Conservation (phyloP, 148 eudicot species). For the Rhododendron ovatum region DNA sequence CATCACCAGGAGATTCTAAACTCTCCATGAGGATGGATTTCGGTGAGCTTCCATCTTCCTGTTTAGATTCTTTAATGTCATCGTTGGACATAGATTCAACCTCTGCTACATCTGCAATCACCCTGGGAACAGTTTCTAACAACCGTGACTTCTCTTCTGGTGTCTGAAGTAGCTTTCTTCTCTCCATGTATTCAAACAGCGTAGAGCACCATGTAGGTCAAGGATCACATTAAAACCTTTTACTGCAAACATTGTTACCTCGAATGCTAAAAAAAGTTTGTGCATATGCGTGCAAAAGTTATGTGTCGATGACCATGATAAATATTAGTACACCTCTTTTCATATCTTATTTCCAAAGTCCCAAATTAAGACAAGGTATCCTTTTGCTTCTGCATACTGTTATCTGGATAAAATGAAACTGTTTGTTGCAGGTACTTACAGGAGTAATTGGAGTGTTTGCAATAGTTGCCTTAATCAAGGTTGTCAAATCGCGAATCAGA, state of each 20-base stretch:
- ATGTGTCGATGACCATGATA: background rate
- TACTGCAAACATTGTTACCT: background rate
- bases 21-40: slow-evolving; percentile 3
- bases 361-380: background rate
- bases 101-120: slow-evolving; percentile 41
- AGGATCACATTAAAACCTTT: slow-evolving; percentile 28
- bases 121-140: slow-evolving; percentile 43
- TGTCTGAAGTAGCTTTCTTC: slow-evolving; percentile 36
- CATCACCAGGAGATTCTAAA: background rate
- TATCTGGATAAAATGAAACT: background rate
- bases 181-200: slow-evolving; percentile 34
- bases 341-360: background rate
- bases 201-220: slow-evolving; percentile 31
- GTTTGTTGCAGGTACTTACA: background rate
- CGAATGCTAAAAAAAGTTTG: background rate
- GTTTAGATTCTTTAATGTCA: background rate
- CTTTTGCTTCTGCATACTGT: background rate
- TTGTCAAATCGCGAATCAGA: background rate
- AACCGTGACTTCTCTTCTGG: slow-evolving; percentile 42
- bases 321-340: background rate
- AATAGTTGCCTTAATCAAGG: background rate
- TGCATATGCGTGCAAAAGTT: background rate
- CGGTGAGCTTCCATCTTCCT: background rate
- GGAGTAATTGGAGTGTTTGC: background rate
- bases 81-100: slow-evolving; percentile 22